A percentile compares a stretch with the other conserved stretches of the same genome.
Evolutionary conservation across 2,329 filamentous ascomycete species (phyloP).

Genomic region (Monosporascus sp.): DNA sequence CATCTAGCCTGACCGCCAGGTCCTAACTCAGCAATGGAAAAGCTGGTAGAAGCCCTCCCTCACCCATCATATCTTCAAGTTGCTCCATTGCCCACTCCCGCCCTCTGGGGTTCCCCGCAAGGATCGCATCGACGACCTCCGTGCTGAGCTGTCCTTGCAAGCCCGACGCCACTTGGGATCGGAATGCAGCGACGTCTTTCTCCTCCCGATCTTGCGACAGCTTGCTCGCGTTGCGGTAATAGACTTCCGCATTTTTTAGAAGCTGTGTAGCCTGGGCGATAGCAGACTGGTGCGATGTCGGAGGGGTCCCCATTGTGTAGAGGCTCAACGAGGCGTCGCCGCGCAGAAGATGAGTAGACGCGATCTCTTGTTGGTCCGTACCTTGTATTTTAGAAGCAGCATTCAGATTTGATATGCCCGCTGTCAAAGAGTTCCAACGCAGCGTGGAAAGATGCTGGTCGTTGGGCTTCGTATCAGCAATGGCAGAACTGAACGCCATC

Average conservation of each 20-base stretch:
- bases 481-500: conserved; percentile 21
- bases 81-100: conserved; percentile 16
- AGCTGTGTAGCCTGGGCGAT: conserved; percentile 16
- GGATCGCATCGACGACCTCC: conserved; percentile 2
- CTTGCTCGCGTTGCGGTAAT: conserved; percentile 27
- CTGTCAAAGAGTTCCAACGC: conserved; percentile 24
- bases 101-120: conserved; percentile 9
- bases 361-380: conserved; percentile 15
- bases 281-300: conserved; percentile 17
- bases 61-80: conserved; percentile 18
- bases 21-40: not conserved
- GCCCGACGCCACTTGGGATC: conserved; percentile 11
- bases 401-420: conserved; percentile 15
- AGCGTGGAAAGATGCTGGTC: conserved; percentile 12
- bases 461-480: conserved; percentile 13
- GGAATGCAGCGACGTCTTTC: conserved; percentile 11
- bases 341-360: conserved; percentile 21
- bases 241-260: conserved; percentile 24
- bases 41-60: not conserved
- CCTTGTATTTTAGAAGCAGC: conserved; percentile 15
- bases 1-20: not conserved
- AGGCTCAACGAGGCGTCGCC: conserved; percentile 24
- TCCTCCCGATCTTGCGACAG: conserved; percentile 13
- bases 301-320: conserved; percentile 20
- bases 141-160: conserved; percentile 9